Evolutionary conservation across 331 rosid genomes (phyloP), one percentile per base, ranked within the genome.

Genomic region (Quercus lobata): DNA sequence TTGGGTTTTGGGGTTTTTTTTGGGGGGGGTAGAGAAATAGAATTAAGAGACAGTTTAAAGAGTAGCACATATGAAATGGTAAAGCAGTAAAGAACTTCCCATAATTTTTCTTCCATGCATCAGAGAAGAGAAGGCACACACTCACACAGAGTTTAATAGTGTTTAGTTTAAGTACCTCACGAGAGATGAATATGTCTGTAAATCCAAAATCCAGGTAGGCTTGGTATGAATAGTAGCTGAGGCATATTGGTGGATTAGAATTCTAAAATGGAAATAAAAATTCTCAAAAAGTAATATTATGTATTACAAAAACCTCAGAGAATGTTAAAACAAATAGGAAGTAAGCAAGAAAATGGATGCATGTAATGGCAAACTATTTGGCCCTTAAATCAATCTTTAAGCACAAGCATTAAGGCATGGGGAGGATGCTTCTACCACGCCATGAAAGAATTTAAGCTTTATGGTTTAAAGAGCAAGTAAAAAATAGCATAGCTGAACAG

Each of bases 151-250:
- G 52, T 27, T 18, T 32, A 18, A 71, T 34, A 7, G 22, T 65
- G 53, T 73, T 49, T 34, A 61, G 76, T 65, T 73, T 25, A 49
- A 75, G 82, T 91, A 96, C 99, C 99, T 96, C 98, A 0, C 98
- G 98, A n/a, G 99, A 93, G 79, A 96, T 78, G 84, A 96, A 96
- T 84, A 96, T 87, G 62, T 96, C 96, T 82, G 79, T 90, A 80
- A 91, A 91, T 86, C 99, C 98, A 85, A 96, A 96, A 76, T 96
- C 99, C 97, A 90, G 82, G 89, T 85, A 96, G 83, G 97, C 97
- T 62, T 74, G 92, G 60, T 96, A 96, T 29, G 98, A 91, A 86
- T 96, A 96, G 86, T 96, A 96, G 83, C 99, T 96, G 94, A 22
- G 27, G 73, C 73, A 88, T 80, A 81, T 72, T 49, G 63, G 35